Base-by-base conservation (phyloP, 371 early-diverging fungal species). In the Apophysomyces elegans region DNA sequence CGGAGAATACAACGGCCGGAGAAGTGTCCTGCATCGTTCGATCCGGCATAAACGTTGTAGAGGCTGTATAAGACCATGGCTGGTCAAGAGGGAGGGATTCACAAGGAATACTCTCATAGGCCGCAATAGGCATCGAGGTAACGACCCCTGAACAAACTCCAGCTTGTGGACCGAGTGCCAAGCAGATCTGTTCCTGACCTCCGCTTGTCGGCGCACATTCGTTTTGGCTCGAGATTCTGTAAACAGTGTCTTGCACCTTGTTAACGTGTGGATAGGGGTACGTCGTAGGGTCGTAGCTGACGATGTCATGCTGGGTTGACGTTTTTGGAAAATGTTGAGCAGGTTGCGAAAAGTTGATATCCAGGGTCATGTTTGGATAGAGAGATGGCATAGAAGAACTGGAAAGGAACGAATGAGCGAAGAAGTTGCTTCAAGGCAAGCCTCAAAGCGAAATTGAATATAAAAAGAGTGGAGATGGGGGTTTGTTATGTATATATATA, bases 281-380 rank as follows among this genome's bases (percentile, higher is more conserved):
- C 16, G 16, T 47, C 47, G 47, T 16, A n/a, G 47, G 11, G 47
- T 47, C 18, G 16, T 47, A 47, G 16, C 47, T 47, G 9, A n/a
- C n/a, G 7, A 47, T 18, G 47, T 47, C 47, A 47, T 47, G 18
- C 18, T 47, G 47, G n/a, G 4, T 47, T 18, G 47, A 47, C 47
- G 47, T 47, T 18, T 47, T 47, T 26, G 68, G 46, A 37, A 59
- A 63, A 12, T 56, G 56, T 45, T 50, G 61, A 37, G 64, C 37
- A 39, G 67, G 60, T 59, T 67, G 68, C 26, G 72, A 58, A 32
- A 65, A 71, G 59, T 64, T 67, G 61, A 65, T 56, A 50, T 71
- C 72, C 64, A 67, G 44, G 59, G 68, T 62, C 70, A 69, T 69
- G 44, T 16, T 46, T 45, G 68, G 64, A 41, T 67, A 71, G 39